Conservation (phyloP, 1,284 basidiomycete species). For the Ceratobasidium theobromae region DNA sequence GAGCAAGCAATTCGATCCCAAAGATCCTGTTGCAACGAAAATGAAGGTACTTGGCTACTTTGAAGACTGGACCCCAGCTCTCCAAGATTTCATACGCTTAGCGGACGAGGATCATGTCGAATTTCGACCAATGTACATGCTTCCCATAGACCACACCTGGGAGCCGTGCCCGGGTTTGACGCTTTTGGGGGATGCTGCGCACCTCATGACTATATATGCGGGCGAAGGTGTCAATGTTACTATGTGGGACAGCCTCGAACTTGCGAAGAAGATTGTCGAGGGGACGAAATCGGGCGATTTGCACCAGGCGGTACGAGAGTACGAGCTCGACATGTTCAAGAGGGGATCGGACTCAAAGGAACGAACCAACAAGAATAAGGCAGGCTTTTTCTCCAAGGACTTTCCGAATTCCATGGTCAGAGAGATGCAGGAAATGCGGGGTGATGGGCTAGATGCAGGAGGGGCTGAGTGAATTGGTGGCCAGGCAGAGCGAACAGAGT, state of each 20-base stretch:
- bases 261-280: conserved; percentile 36
- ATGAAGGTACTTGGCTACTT: conserved; percentile 38
- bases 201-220: conserved; percentile 51
- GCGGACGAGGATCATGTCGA: conserved; percentile 38
- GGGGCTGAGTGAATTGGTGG: neutral
- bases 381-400: neutral
- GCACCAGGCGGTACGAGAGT: conserved; percentile 1
- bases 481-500: neutral
- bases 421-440: conserved; percentile 11
- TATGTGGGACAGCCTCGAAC: conserved; percentile 42
- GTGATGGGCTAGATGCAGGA: neutral
- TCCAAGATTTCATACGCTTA: conserved; percentile 39
- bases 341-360: neutral
- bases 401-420: conserved; percentile 14
- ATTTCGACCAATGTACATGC: conserved; percentile 39
- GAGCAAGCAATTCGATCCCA: conserved; percentile 31
- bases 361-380: conserved; percentile 6
- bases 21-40: neutral
- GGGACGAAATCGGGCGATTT: neutral
- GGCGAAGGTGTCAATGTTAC: conserved; percentile 51
- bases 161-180: conserved; percentile 33
- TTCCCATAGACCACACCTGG: conserved; percentile 39
- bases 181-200: conserved; percentile 51
- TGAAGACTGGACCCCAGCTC: conserved; percentile 39
- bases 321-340: conserved; percentile 16